phyloP scores from a whole-genome alignment of 1,284 basidiomycete species.

The Cronartium ribicola region DNA sequence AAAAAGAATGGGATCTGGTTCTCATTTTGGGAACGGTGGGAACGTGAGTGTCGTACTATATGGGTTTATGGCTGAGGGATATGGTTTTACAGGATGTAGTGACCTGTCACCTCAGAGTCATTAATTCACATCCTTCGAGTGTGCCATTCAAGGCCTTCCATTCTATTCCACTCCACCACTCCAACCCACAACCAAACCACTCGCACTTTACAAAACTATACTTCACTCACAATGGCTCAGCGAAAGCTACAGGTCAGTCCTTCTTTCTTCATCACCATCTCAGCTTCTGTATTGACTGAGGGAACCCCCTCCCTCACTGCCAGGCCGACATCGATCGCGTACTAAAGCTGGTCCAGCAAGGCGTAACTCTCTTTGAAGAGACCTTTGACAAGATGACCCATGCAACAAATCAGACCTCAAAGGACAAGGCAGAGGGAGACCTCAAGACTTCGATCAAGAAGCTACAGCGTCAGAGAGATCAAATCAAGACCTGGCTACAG shows the following conservation, averaged over 20 bases:
- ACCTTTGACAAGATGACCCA: slow-evolving; percentile 51
- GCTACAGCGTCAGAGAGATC: slow-evolving; percentile 91
- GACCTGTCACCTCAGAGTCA: too few relatives aligned
- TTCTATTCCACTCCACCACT: too few relatives aligned
- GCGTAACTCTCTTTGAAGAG: slow-evolving; percentile 51
- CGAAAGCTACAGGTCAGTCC: slow-evolving; percentile 40
- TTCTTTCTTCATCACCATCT: neutral
- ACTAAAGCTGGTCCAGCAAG: slow-evolving; percentile 45
- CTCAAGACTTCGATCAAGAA: slow-evolving; percentile 66
- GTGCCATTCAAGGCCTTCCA: too few relatives aligned
- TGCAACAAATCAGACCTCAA: slow-evolving; percentile 50
- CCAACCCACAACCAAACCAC: neutral
- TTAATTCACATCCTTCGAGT: too few relatives aligned
- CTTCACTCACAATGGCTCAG: slow-evolving; percentile 26
- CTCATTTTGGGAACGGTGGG: too few relatives aligned
- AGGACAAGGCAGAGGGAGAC: slow-evolving; percentile 52
- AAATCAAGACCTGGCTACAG: slow-evolving; percentile 98
- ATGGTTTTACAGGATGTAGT: too few relatives aligned
- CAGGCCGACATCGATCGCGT: slow-evolving; percentile 42
- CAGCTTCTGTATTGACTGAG: neutral
- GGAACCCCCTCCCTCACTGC: neutral
- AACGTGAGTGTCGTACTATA: too few relatives aligned
- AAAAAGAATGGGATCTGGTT: too few relatives aligned
- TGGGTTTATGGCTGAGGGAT: too few relatives aligned
- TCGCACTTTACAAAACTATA: too few relatives aligned